A percentile compares a stretch with the other conserved stretches of the same genome.
phyloP scores from a whole-genome alignment of 1,284 basidiomycete species.

The Malassezia pachydermatis region DNA sequence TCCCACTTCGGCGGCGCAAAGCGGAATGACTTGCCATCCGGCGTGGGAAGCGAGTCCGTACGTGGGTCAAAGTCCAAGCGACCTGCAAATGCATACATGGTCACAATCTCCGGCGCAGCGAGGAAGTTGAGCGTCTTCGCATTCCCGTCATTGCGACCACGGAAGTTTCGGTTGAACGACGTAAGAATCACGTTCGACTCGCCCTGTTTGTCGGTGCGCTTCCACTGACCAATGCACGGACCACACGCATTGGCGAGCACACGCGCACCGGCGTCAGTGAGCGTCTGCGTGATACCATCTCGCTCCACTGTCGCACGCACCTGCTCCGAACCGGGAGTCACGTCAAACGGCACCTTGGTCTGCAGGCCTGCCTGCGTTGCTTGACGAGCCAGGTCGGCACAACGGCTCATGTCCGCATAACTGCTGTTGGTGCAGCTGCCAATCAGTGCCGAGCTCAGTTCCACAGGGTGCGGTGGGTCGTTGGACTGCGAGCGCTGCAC shows the following conservation, averaged over 20 bases:
- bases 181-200: slow-evolving; percentile 95
- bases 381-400: slow-evolving; percentile 81
- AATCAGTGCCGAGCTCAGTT: slow-evolving; percentile 80
- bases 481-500: slow-evolving; percentile 62
- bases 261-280: slow-evolving; percentile 76
- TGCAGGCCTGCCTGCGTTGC: slow-evolving; percentile 72
- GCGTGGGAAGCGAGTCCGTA: slow-evolving; percentile 66
- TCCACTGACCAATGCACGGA: slow-evolving; percentile 99
- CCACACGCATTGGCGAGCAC: slow-evolving; percentile 97
- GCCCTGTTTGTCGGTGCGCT: slow-evolving; percentile 75
- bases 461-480: slow-evolving; percentile 71
- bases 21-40: slow-evolving; percentile 67
- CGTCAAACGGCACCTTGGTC: slow-evolving; percentile 82
- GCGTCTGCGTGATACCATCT: slow-evolving; percentile 68
- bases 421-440: slow-evolving; percentile 82
- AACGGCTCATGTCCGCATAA: slow-evolving; percentile 60
- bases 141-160: slow-evolving; percentile 94
- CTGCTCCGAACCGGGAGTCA: slow-evolving; percentile 93
- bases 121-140: slow-evolving; percentile 94
- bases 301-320: slow-evolving; percentile 96
- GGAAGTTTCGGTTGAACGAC: slow-evolving; percentile 97
- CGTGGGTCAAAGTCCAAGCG: slow-evolving; percentile 88
- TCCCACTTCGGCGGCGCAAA: slow-evolving; percentile 75
- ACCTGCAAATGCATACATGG: slow-evolving; percentile 83
- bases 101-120: slow-evolving; percentile 91